Base-by-base conservation (phyloP, 1,139 yeast genomes). In the Hansenula lynferdii region DNA sequence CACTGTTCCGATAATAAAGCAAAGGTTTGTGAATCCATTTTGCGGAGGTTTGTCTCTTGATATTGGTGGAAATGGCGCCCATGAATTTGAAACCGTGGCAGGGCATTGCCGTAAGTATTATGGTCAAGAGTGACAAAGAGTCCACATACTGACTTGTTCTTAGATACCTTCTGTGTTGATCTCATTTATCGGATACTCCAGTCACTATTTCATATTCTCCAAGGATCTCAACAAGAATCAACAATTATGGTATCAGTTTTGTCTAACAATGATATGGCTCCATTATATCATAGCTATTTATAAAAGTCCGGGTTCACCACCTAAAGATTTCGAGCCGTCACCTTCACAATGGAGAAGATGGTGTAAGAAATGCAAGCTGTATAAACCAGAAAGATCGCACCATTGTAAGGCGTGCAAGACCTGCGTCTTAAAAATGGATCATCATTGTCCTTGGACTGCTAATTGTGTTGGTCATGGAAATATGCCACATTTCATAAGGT, bases 381-480 rank as follows among this genome's bases (percentile, higher is more conserved):
- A 70, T 54, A 85, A 85, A 54, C 95, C 95, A 0, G 87, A 80
- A 53, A 65, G 96, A 35, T 58, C 86, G 2, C 96, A 86, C 54
- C 96, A 86, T 57, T 85, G 95, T 59, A 77, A 77, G 50, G 66
- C 70, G 1, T 78, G 85, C 50, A 62, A 69, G 10, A 58, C 54
- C 27, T 86, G 95, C 54, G 80, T 85, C 12, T 58, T 85, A 39
- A 75, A 73, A 51, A 86, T 85, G 95, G 95, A 85, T 58, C 95
- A 85, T 57, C 95, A 85, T 59, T 78, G 82, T 44, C 95, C 95
- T 0, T 86, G 95, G 95, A 84, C 94, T 0, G 74, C 76, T 59
- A 85, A 84, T 56, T 85, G 95, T 51, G 89, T 86, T 16, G 96
- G 96, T 0, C 80, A 80, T 58, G 61, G 62, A 1, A 92, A 92